These are phyloP conservation scores for Tirmania nivea DNA, from an alignment of 495 filamentous ascomycete species.

Conservation along the genomic window DNA sequence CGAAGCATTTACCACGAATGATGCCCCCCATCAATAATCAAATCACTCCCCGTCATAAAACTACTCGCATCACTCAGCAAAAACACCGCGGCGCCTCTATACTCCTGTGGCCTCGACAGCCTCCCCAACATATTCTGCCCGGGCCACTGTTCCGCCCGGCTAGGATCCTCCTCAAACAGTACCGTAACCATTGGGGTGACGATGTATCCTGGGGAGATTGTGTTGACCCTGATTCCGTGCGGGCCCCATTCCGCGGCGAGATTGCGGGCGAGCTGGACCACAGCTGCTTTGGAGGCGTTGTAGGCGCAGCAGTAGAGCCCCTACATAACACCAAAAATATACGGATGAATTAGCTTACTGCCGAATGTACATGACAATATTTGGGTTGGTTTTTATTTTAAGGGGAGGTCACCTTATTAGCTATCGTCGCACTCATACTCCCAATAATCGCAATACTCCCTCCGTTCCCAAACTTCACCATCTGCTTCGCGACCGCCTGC, in stretches of 20 bases:
- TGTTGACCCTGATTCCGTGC: conserved; percentile 74
- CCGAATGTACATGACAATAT: not conserved
- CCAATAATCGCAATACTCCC: conserved; percentile 44
- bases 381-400: not conserved
- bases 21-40: conserved; percentile 68
- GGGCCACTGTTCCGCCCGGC: conserved; percentile 57
- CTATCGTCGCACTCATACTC: conserved; percentile 60
- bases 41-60: conserved; percentile 66
- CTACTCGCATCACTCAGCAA: conserved; percentile 66
- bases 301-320: conserved; percentile 59
- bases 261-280: conserved; percentile 65
- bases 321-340: conserved; percentile 24
- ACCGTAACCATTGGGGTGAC: conserved; percentile 76
- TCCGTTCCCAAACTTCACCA: conserved; percentile 34
- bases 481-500: conserved; percentile 47
- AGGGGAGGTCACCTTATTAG: conserved; percentile 45
- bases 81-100: conserved; percentile 61
- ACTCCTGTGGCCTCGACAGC: conserved; percentile 61
- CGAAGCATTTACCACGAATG: conserved; percentile 40
- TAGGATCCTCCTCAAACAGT: conserved; percentile 53
- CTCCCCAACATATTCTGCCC: conserved; percentile 74
- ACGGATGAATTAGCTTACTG: not conserved
- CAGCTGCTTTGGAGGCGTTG: conserved; percentile 76
- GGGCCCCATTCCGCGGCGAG: conserved; percentile 74
- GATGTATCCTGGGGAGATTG: conserved; percentile 86